Percentiles rank a stretch among this genome's conserved stretches.
These are phyloP conservation scores for Vigna reflexopilosa DNA, from an alignment of 306 rosid species.

Conservation along the genomic window DNA sequence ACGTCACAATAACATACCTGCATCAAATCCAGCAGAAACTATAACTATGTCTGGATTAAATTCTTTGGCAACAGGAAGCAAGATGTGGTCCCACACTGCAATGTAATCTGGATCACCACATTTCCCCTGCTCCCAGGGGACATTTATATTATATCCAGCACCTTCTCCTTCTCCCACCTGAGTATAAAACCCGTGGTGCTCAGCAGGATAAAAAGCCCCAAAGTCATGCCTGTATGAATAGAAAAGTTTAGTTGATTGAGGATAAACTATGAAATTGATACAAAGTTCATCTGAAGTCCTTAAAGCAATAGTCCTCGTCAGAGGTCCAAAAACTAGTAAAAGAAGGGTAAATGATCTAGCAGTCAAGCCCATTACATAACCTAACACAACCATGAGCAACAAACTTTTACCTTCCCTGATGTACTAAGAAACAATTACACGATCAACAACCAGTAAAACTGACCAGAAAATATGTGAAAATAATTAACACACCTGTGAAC, in stretches of 20 bases:
- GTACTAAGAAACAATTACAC: constrained; percentile 16
- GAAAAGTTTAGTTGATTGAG: constrained; percentile 36
- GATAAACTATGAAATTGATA: constrained; percentile 33
- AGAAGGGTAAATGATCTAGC: constrained; percentile 7
- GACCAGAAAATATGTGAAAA: constrained; percentile 19
- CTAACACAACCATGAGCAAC: constrained; percentile 3
- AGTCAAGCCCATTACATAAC: constrained; percentile 5
- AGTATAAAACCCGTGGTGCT: constrained; percentile 74
- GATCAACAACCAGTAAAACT: constrained; percentile 1
- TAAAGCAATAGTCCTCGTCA: not conserved
- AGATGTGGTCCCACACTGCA: constrained; percentile 95
- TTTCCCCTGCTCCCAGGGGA: constrained; percentile 92
- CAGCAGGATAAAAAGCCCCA: constrained; percentile 87
- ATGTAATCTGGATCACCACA: constrained; percentile 96
- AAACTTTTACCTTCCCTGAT: not conserved
- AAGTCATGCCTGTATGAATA: constrained; percentile 77
- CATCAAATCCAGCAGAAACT: constrained; percentile 98
- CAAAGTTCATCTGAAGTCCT: constrained; percentile 31
- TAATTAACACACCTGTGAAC: constrained; percentile 77
- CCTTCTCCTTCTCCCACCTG: constrained; percentile 88
- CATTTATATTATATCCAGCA: constrained; percentile 87
- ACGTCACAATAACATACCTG: constrained; percentile 60
- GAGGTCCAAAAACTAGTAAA: constrained; percentile 18
- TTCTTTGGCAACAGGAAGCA: constrained; percentile 87
- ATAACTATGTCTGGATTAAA: constrained; percentile 82